Evolutionary conservation across 768 basidiomycete genomes (phyloP), one percentile per base, ranked within the genome.

Genomic region (Termitomyces titanicus): DNA sequence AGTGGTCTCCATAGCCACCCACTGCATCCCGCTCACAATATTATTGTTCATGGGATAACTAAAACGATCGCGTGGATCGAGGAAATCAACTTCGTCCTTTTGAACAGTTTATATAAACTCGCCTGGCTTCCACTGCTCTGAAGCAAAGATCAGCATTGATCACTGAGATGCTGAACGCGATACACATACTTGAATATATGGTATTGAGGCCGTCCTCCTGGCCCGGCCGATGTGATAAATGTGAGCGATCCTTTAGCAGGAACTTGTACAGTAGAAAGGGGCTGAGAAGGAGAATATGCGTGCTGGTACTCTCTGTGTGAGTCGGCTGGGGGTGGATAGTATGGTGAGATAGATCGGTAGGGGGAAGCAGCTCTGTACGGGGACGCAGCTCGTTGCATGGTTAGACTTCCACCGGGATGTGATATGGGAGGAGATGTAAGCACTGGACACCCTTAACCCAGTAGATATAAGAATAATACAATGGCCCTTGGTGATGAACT

Each of bases 61-160:
- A 58, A 20, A 17, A 35, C 5, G 22, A 64, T 62, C 63, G 57
- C 49, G 53, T 50, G 50, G 60, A 72, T 71, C 64, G 56, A 55
- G 42, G 35, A 24, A 58, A 54, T 39, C 37, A 47, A 29, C 52
- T 54, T 39, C 27, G 18, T 33, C 20, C 40, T 40, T 20, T 31
- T n/a, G 9, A 40, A 11, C 27, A 39, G 25, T 29, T 31, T n/a
- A 50, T 46, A 51, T 29, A 18, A 42, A 68, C 73, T 51, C 66
- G 88, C 89, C 87, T 89, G 37, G 88, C 88, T 54, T 85, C 69
- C 38, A 89, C 84, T 53, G 88, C 88, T 72, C 88, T 90, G 55
- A 60, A 63, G 38, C 40, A 48, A 29, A 55, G 57, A 61, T 54
- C 54, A 54, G 61, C 51, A 46, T 47, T 31, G 66, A 61, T 61